Evolutionary conservation across 306 rosid genomes (phyloP).

Genomic region (Vigna reflexopilosa): DNA sequence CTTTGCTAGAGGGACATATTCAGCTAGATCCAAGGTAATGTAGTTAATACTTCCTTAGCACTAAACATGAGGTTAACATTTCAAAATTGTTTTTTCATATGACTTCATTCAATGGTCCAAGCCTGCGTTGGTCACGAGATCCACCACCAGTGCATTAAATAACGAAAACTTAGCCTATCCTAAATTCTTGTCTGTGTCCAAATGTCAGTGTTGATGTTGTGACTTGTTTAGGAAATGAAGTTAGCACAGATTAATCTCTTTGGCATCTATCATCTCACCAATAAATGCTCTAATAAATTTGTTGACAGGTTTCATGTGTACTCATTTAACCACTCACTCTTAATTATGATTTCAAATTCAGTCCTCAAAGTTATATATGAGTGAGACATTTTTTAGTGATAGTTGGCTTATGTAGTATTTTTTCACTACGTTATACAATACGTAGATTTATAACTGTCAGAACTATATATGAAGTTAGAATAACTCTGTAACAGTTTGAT

Average conservation of each 20-base stretch:
- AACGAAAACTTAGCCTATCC: neutral
- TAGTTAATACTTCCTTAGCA: no score
- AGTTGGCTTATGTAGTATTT: no score
- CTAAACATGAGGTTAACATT: neutral
- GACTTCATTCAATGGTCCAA: neutral
- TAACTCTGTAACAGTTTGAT: neutral
- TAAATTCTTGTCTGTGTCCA: conserved; percentile 24
- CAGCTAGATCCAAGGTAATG: conserved; percentile 81
- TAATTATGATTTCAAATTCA: conserved; percentile 47
- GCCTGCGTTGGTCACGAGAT: conserved; percentile 21
- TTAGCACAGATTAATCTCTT: conserved; percentile 38
- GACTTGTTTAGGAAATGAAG: conserved; percentile 37
- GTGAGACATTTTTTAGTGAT: neutral
- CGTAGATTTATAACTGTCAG: no score
- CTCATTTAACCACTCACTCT: neutral
- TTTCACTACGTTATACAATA: no score
- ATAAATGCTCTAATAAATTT: conserved; percentile 38
- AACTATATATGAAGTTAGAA: no score
- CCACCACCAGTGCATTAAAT: neutral
- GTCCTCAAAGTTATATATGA: neutral
- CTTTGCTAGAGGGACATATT: conserved; percentile 84
- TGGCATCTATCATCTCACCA: conserved; percentile 19
- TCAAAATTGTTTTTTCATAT: conserved; percentile 1
- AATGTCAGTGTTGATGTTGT: conserved; percentile 2
- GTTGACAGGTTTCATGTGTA: conserved; percentile 45